These are phyloP conservation scores for Podospora sp. DNA, from an alignment of 495 filamentous ascomycete species.

Conservation along the genomic window DNA sequence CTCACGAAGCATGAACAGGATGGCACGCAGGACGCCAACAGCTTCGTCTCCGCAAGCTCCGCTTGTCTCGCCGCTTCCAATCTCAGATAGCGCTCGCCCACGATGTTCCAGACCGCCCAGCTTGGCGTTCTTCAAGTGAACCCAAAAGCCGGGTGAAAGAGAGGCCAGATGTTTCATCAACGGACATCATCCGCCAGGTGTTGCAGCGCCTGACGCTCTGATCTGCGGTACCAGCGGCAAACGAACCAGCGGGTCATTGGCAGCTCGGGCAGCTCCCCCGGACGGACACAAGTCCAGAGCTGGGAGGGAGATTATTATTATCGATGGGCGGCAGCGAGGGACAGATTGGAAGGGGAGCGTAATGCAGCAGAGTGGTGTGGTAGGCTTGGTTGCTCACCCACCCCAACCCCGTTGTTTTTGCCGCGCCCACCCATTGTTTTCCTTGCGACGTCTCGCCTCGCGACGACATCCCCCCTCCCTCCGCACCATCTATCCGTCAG, in stretches of 20 bases:
- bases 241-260: conserved; percentile 9
- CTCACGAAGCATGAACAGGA: not conserved
- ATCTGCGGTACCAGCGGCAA: conserved; percentile 18
- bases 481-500: conserved; percentile 18
- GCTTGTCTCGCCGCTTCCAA: not conserved
- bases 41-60: not conserved
- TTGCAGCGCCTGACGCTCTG: conserved; percentile 4
- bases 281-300: conserved; percentile 5
- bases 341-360: not conserved
- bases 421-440: conserved; percentile 33
- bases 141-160: conserved; percentile 13
- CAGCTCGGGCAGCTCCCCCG: conserved; percentile 1
- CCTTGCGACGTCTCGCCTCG: conserved; percentile 30
- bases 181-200: conserved; percentile 6
- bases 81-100: not conserved
- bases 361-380: conserved; percentile 6
- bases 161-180: conserved; percentile 16
- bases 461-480: conserved; percentile 25
- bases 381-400: conserved; percentile 9
- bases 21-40: not conserved
- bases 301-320: conserved; percentile 11
- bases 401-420: conserved; percentile 33
- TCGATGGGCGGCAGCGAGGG: conserved; percentile 14
- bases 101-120: not conserved
- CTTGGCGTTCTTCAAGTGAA: conserved; percentile 14